Percentiles rank a stretch among this genome's conserved stretches.
phyloP scores from a whole-genome alignment of 73 alveolate species.

The Paramecium octaurelia region DNA sequence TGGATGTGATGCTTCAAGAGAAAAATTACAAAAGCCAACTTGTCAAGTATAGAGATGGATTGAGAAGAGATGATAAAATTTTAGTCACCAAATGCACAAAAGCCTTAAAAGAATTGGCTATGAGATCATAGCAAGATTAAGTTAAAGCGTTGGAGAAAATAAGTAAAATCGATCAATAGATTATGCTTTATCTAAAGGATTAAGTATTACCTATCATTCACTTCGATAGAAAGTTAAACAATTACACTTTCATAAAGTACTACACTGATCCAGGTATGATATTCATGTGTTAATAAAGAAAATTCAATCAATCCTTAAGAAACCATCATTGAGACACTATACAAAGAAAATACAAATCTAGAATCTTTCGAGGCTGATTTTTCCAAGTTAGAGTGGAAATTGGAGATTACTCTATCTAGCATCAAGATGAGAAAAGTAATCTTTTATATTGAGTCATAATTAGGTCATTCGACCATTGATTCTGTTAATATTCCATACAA shows the following conservation, averaged over 20 bases:
- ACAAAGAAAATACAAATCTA: not conserved
- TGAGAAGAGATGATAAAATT: conserved; percentile 24
- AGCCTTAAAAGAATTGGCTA: conserved; percentile 15
- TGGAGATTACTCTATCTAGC: conserved; percentile 10
- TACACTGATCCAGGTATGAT: conserved; percentile 33
- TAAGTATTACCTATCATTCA: conserved; percentile 6
- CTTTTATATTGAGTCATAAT: not conserved
- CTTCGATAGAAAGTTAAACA: conserved; percentile 26
- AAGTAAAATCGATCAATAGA: not conserved
- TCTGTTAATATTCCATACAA: conserved; percentile 38
- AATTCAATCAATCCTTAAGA: not conserved
- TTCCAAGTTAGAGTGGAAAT: conserved; percentile 11
- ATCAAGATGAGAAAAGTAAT: conserved; percentile 30
- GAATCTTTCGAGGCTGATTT: conserved; percentile 19
- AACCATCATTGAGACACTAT: not conserved
- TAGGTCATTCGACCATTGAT: conserved; percentile 38
- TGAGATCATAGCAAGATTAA: not conserved
- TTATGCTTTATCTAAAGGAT: not conserved
- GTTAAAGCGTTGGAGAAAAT: not conserved
- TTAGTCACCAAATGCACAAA: conserved; percentile 22
- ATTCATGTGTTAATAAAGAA: not conserved
- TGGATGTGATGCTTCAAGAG: conserved; percentile 37
- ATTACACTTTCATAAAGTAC: conserved; percentile 29
- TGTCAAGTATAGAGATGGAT: conserved; percentile 17
- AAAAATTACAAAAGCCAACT: conserved; percentile 18